phyloP scores from a whole-genome alignment of 352 stramenopile species.

The Phytopythium vexans region DNA sequence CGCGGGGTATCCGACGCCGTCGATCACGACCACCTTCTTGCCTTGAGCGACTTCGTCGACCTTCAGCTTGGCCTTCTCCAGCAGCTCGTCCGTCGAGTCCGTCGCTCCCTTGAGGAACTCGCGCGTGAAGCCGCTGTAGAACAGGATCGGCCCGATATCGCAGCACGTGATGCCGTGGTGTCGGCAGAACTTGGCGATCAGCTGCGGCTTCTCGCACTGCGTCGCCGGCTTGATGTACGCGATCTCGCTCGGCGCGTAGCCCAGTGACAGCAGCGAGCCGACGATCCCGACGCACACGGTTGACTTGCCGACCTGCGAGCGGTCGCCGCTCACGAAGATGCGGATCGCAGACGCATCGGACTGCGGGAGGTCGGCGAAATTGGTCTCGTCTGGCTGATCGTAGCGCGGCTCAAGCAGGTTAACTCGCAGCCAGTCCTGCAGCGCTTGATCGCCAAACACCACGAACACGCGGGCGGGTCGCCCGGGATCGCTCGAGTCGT shows the following conservation, averaged over 20 bases:
- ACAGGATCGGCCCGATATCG: conserved; percentile 94
- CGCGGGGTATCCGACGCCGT: conserved; percentile 96
- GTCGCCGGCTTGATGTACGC: conserved; percentile 99
- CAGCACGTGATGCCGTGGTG: conserved; percentile 82
- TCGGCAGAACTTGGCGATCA: conserved; percentile 93
- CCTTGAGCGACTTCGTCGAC: conserved; percentile 86
- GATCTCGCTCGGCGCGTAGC: conserved; percentile 70
- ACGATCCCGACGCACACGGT: conserved; percentile 95
- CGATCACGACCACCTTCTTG: conserved; percentile 94
- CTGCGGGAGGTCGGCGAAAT: background rate
- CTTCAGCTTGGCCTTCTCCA: conserved; percentile 77
- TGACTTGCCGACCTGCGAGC: conserved; percentile 95
- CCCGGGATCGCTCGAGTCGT: background rate
- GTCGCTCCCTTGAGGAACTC: conserved; percentile 94
- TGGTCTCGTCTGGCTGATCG: background rate
- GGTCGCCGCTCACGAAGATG: conserved; percentile 75
- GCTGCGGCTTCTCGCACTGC: conserved; percentile 94
- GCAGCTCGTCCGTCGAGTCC: conserved; percentile 74
- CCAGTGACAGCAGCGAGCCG: conserved; percentile 77
- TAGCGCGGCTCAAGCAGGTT: conserved; percentile 35
- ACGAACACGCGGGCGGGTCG: conserved; percentile 18
- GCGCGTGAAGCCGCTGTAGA: conserved; percentile 96
- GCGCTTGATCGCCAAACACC: conserved; percentile 20
- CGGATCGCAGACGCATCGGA: conserved; percentile 20
- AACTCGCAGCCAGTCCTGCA: conserved; percentile 31